Conservation (phyloP, 257 asterid genomes). For the Fraxinus cuspidata region DNA sequence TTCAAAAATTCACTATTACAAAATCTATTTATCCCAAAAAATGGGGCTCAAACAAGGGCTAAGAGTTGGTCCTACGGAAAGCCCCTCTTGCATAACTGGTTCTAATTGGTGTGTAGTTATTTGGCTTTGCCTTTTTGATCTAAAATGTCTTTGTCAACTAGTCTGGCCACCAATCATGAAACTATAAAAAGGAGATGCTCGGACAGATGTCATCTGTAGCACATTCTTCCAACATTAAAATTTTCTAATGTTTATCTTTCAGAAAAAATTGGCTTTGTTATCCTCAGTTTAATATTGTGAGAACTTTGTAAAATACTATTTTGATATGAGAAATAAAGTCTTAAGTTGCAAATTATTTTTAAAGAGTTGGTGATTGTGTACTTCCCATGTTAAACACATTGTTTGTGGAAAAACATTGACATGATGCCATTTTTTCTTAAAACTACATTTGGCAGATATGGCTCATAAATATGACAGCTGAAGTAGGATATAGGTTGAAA, state of each 20-base stretch:
- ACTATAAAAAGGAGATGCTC: neutral
- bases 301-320: neutral
- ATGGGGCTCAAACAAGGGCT: no score
- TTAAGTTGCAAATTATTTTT: neutral
- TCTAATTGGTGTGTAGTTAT: slow-evolving; percentile 1
- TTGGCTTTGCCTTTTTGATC: neutral
- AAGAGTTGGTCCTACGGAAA: slow-evolving; percentile 10
- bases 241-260: neutral
- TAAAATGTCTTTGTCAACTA: neutral
- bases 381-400: neutral
- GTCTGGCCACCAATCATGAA: neutral
- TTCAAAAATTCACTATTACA: no score
- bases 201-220: neutral
- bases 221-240: neutral
- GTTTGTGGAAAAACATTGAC: neutral
- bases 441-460: neutral
- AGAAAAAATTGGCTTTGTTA: neutral
- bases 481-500: neutral
- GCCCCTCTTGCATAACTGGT: slow-evolving; percentile 4
- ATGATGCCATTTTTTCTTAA: neutral
- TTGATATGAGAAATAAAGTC: neutral
- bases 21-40: no score
- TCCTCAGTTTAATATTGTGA: neutral
- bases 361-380: neutral
- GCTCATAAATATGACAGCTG: neutral